Evolutionary conservation across 2,329 filamentous ascomycete species (phyloP), one percentile per base, ranked within the genome.

Genomic region (Purpureocillium lavendulum): DNA sequence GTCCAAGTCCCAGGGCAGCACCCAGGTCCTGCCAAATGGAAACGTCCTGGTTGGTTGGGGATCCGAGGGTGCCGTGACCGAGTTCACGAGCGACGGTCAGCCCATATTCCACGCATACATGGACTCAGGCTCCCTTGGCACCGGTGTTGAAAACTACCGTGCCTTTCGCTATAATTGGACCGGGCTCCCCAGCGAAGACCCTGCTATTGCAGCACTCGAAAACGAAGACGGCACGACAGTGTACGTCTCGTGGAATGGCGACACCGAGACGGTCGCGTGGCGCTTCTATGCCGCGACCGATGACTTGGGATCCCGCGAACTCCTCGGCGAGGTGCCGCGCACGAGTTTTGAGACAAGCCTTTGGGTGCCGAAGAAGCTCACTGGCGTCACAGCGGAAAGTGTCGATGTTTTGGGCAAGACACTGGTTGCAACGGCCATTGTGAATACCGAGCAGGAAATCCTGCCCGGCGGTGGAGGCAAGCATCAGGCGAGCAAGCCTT

Each of bases 31-130:
- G 30, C 30, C 30, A 0, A 69, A 68, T 38, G 71, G 70, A 28
- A 71, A 75, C 43, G 66, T 67, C 7, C 57, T 79, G 33, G 67
- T 80, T 29, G 73, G 73, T 44, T 81, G 75, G 74, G 75, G 77
- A 4, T 66, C 64, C 0, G 64, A 65, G 24, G 68, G 67, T 0
- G 66, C 65, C 3, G 48, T 70, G 16, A 72, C 67, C 6, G 69
- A 70, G 45, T 65, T 71, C 47, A 60, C 60, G 0, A 48, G 58
- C 2, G 63, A 69, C 13, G 74, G 74, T 6, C 54, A 62, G 7
- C 52, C 69, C 4, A 57, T 78, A n/a, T 75, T 75, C 59, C 70
- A 77, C 42, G 62, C 62, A 3, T 70, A 71, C 49, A 59, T 75
- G 26, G 62, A 60, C 34, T 55, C 56, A 64, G 44, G 55, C 52